Evolutionary conservation across 441 rosid genomes (phyloP), one percentile per base, ranked within the genome.

Genomic region (Erysimum cheiri): DNA sequence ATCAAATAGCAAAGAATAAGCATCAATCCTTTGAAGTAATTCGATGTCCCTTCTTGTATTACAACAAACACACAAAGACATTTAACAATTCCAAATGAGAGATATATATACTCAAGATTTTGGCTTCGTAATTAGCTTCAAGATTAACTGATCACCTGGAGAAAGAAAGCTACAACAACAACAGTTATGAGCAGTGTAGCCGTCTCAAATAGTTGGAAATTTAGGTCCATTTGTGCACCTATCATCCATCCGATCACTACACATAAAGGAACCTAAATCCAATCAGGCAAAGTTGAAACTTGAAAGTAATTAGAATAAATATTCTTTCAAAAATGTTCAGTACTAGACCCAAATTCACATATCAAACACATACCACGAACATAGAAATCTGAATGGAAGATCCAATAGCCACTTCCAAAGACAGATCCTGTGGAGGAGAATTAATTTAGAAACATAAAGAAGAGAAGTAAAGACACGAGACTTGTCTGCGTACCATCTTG

Each of bases 21-120:
- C 99, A 94, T 94, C 49, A 94, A 77, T 50, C 99, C 98, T 79
- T 90, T 94, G 43, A 94, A 94, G 85, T 92, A 94, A 83, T 94
- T 94, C 35, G 99, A 88, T 46, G 97, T 86, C 69, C 98, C 98
- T 78, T 94, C 97, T 98, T 94, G 90, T 79, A 82, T 29, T n/a
- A n/a, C n/a, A n/a, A n/a, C n/a, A n/a, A n/a, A n/a, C n/a, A 29
- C 56, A 47, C 40, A 47, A 50, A 56, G 62, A 24, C 50, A 22
- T 62, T 49, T 29, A 62, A 67, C 56, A 67, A 64, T 39, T 67
- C 14, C 0, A 14, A 19, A 3, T 48, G n/a, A n/a, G n/a, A n/a
- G n/a, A n/a, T n/a, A n/a, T n/a, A n/a, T n/a, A n/a, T n/a, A n/a
- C 41, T 17, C 14, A 49, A 11, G 14, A 47, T 52, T 14, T 9